These are phyloP conservation scores for Margaritispora aquatica DNA, from an alignment of 495 filamentous ascomycete genomes.

Conservation along the genomic window DNA sequence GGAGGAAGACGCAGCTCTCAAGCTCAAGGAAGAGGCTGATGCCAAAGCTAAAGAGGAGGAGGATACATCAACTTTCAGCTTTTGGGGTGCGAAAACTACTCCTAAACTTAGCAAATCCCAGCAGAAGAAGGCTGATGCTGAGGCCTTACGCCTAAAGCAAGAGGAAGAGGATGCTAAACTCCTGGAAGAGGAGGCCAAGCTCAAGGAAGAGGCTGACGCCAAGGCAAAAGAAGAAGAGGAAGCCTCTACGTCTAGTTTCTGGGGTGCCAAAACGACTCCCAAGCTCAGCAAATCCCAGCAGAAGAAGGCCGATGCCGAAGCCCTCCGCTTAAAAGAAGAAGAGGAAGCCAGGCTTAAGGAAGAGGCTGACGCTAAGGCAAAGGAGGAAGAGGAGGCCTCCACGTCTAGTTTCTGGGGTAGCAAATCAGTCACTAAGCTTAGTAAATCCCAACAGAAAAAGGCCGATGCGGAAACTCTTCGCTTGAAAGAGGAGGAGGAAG, in stretches of 20 bases:
- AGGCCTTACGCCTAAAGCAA: slow-evolving; percentile 16
- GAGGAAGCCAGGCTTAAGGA: no score
- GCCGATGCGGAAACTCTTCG: slow-evolving; percentile 1
- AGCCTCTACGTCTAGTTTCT: slow-evolving; percentile 29
- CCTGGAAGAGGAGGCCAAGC: no score
- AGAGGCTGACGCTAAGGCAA: slow-evolving; percentile 8
- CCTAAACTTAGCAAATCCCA: not conserved
- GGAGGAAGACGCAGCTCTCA: slow-evolving; percentile 2
- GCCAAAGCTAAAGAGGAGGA: slow-evolving; percentile 9
- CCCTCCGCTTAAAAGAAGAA: not conserved
- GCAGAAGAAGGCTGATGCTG: slow-evolving; percentile 3
- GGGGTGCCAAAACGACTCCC: slow-evolving; percentile 32
- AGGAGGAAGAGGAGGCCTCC: slow-evolving; percentile 3
- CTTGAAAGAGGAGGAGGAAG: slow-evolving; percentile 5
- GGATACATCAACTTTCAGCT: slow-evolving; percentile 24
- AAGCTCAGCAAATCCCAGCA: not conserved
- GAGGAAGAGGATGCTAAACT: not conserved
- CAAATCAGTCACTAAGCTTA: not conserved
- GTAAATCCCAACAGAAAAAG: not conserved
- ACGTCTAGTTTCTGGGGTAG: slow-evolving; percentile 36
- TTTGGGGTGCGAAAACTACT: slow-evolving; percentile 39
- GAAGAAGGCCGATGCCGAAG: not conserved
- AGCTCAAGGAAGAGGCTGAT: slow-evolving; percentile 3
- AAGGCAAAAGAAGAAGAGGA: slow-evolving; percentile 8
- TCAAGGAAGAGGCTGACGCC: slow-evolving; percentile 6